Percentiles rank a stretch among this genome's conserved stretches.
These are phyloP conservation scores for Brassica nigra DNA, from an alignment of 345 rosid genomes.

Conservation along the genomic window DNA sequence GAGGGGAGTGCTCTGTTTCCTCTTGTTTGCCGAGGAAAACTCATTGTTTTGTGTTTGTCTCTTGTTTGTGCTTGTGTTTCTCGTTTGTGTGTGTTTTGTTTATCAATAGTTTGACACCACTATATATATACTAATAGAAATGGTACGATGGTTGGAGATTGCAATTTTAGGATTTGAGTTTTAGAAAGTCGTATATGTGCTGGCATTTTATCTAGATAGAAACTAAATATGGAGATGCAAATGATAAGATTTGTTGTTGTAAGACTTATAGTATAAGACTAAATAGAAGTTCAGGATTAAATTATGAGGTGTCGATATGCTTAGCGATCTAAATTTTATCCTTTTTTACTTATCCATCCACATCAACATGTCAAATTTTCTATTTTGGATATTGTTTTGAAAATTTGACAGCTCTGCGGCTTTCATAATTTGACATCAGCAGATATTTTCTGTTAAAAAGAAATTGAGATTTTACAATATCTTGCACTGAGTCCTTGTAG, in stretches of 20 bases:
- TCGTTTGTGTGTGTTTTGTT: not conserved
- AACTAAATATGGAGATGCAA: not conserved
- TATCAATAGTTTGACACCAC: not conserved
- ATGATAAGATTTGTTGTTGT: not conserved
- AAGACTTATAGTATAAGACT: too few relatives aligned
- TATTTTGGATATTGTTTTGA: constrained; percentile 10
- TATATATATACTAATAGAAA: constrained; percentile 3
- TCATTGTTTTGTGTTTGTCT: not conserved
- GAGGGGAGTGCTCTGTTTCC: constrained; percentile 26
- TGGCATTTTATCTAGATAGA: not conserved
- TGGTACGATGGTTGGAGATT: not conserved
- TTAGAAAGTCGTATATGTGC: not conserved
- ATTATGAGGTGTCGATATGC: too few relatives aligned
- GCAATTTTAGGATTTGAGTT: not conserved
- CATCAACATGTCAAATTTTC: not conserved
- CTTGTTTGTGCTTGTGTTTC: not conserved
- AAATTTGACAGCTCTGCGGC: not conserved
- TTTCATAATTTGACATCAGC: not conserved
- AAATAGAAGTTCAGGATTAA: too few relatives aligned
- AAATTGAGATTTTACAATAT: too few relatives aligned
- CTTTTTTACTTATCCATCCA: not conserved
- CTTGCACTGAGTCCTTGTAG: too few relatives aligned
- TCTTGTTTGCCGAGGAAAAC: not conserved
- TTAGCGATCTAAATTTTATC: not conserved
- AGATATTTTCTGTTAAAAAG: not conserved